Base-by-base conservation (phyloP, 1,139 yeast species). In the Candida smagusa region DNA sequence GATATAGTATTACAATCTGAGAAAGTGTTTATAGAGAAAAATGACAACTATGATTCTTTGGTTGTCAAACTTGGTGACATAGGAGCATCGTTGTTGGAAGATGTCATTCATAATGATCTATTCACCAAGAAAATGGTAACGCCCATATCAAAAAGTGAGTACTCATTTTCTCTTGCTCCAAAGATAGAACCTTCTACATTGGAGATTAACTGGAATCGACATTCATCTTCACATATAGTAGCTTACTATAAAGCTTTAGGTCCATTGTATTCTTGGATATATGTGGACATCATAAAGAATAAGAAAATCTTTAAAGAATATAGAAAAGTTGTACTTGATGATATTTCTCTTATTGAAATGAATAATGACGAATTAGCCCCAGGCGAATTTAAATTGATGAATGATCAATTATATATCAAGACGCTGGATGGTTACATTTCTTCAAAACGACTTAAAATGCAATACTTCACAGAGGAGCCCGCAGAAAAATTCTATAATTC, bases 1-100 rank as follows among this genome's bases (percentile, higher is more conserved):
- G 67, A 71, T 6, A 74, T 92, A 0, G 55, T 92, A 1, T 57
- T 69, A n/a, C 94, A 84, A 47, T 71, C 85, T 1, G 56, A 56
- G 0, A 67, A 59, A 24, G 46, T 79, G 0, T 49, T 58, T 0
- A 65, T 82, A 2, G 30, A 39, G 8, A 44, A 54, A 13, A 30
- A 57, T 29, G 86, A 81, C 37, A 69, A 77, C 8, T 58, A 74
- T 11, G 41, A 37, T 0, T 46, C 73, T 0, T 56, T 86, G 22
- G 62, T 70, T 7, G 58, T 63, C 1, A 69, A 65, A 39, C 60
- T 88, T 21, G 89, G 87, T 0, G 48, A 43, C 0, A 45, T 66
- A 4, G 96, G 96, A 3, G 86, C 87, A 0, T 54, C 66, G 0
- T 59, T 85, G 26, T 61, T 88, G n/a, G 59, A 58, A 0, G 43